Conservation (phyloP, 306 rosid genomes). For the Fagus crenata region DNA sequence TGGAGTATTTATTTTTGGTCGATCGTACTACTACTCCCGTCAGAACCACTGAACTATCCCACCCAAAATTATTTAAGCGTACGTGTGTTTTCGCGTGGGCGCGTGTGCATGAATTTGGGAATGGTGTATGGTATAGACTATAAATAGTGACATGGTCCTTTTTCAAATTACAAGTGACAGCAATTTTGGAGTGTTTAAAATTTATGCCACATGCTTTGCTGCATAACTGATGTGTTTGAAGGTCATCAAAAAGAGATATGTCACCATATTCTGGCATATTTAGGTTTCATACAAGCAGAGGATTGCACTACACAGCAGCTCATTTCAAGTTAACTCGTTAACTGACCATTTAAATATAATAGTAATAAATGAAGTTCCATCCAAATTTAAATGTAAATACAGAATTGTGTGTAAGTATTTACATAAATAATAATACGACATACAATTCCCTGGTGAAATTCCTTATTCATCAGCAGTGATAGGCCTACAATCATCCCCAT, state of each 20-base stretch:
- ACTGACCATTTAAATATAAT: too few relatives aligned
- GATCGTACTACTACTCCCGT: not conserved
- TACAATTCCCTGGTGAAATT: not conserved
- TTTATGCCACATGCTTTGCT: not conserved
- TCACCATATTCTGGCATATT: not conserved
- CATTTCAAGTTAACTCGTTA: too few relatives aligned
- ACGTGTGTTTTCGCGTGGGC: not conserved
- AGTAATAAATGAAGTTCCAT: too few relatives aligned
- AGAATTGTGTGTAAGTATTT: not conserved
- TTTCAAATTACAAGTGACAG: not conserved
- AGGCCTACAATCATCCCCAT: not conserved
- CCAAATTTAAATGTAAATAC: too few relatives aligned
- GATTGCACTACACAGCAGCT: too few relatives aligned
- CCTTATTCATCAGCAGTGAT: not conserved
- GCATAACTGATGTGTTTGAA: not conserved
- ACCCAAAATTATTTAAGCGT: not conserved
- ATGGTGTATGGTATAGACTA: too few relatives aligned
- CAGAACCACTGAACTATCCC: not conserved
- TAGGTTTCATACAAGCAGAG: not conserved
- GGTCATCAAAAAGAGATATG: not conserved
- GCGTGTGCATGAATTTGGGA: not conserved
- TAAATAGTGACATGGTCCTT: too few relatives aligned
- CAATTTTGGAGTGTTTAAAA: not conserved
- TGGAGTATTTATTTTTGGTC: not conserved
- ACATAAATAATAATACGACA: not conserved